Evolutionary conservation across 441 rosid genomes (phyloP).

Genomic region (Daphne laureola): DNA sequence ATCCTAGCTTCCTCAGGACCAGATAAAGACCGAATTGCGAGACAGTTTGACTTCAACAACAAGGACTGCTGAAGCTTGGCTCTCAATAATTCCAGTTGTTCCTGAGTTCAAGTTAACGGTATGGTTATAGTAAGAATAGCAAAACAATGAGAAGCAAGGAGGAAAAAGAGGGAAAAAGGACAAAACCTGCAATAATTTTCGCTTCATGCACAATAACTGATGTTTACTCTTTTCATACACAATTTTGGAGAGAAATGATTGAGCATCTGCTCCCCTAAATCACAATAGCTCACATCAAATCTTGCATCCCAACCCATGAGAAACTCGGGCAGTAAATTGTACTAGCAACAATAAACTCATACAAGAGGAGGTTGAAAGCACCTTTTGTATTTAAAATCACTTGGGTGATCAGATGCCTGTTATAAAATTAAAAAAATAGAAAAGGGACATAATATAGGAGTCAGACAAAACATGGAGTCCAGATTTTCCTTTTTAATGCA

Average conservation of each 20-base stretch:
- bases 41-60: conserved; percentile 37
- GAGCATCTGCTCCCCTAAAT: conserved; percentile 56
- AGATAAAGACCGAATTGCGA: conserved; percentile 21
- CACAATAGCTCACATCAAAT: conserved; percentile 20
- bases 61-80: conserved; percentile 46
- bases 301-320: conserved; percentile 11
- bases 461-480: conserved; percentile 19
- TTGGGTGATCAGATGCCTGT: conserved; percentile 36
- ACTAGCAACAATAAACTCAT: conserved; percentile 13
- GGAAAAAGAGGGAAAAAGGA: conserved; percentile 9
- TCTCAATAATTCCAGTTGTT: conserved; percentile 35
- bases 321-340: conserved; percentile 9
- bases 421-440: neutral
- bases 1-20: conserved; percentile 19
- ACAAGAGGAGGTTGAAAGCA: conserved; percentile 20
- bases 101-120: conserved; percentile 38
- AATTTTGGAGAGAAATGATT: conserved; percentile 41
- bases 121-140: conserved; percentile 17
- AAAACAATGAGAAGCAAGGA: neutral
- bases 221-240: conserved; percentile 57
- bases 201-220: conserved; percentile 49
- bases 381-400: conserved; percentile 40
- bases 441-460: conserved; percentile 14
- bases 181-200: conserved; percentile 53
- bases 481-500: conserved; percentile 2